These are phyloP conservation scores for Fusarium anthophilum DNA, from an alignment of 2,329 filamentous ascomycete genomes.

Conservation along the genomic window DNA sequence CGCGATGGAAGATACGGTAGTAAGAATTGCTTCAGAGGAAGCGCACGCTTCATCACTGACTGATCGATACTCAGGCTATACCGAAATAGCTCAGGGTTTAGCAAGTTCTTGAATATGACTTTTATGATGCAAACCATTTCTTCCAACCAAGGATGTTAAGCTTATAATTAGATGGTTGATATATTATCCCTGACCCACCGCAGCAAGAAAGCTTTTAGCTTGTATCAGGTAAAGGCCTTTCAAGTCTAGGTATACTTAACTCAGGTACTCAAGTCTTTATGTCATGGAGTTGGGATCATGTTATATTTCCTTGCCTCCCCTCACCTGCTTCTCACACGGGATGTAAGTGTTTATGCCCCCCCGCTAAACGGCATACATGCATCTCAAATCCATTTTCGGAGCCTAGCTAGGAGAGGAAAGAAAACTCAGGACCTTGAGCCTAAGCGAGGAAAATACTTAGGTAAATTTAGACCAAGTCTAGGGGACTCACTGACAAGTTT, in stretches of 20 bases:
- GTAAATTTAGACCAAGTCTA: too few relatives aligned
- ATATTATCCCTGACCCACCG: neutral
- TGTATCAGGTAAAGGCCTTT: too few relatives aligned
- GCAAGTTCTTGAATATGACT: neutral
- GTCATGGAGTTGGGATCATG: neutral
- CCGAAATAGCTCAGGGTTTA: neutral
- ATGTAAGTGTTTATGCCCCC: slow-evolving; percentile 5
- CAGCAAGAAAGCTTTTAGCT: neutral
- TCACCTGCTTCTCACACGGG: neutral
- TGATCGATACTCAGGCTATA: neutral
- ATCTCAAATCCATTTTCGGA: neutral
- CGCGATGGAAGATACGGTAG: neutral
- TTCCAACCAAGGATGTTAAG: neutral
- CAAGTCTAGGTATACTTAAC: neutral
- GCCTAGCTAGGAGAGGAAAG: neutral
- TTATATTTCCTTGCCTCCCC: neutral
- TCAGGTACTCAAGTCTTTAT: neutral
- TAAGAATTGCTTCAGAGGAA: neutral
- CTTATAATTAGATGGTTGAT: neutral
- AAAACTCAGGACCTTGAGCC: too few relatives aligned
- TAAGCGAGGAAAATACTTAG: too few relatives aligned
- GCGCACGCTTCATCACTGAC: neutral
- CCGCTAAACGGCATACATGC: slow-evolving; percentile 9
- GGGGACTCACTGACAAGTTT: too few relatives aligned
- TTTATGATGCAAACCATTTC: neutral